A percentile compares a stretch with the other conserved stretches of the same genome.
Conservation (phyloP, 805 yeast genomes). For the Metschnikowia noctiluminum region DNA sequence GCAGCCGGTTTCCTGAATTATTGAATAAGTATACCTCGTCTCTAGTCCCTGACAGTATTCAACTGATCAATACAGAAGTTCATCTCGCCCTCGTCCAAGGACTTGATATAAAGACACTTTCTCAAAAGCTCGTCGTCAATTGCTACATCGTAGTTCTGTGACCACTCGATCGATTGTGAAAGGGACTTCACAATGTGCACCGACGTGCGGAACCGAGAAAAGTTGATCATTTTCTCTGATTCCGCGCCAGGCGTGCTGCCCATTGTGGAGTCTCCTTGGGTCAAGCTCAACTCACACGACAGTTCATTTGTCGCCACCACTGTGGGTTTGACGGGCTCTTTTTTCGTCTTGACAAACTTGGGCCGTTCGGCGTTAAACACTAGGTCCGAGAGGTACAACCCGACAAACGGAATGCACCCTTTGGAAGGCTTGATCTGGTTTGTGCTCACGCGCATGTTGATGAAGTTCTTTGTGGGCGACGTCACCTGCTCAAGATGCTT, state of each 20-base stretch:
- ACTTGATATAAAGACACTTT: slow-evolving; percentile 77
- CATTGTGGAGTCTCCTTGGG: slow-evolving; percentile 14
- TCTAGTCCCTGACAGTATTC: no score
- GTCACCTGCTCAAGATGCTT: slow-evolving; percentile 66
- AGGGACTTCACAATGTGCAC: slow-evolving; percentile 76
- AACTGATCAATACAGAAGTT: slow-evolving; percentile 29
- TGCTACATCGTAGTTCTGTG: slow-evolving; percentile 58
- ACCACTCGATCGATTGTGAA: slow-evolving; percentile 82
- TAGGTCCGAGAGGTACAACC: slow-evolving; percentile 79
- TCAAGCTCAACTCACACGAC: slow-evolving; percentile 6
- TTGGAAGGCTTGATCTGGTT: slow-evolving; percentile 55
- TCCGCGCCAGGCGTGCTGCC: slow-evolving; percentile 7
- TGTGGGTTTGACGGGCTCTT: slow-evolving; percentile 1
- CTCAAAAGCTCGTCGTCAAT: slow-evolving; percentile 65
- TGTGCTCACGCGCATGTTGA: slow-evolving; percentile 60
- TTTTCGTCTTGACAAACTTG: slow-evolving; percentile 35
- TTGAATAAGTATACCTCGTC: no score
- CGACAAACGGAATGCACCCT: slow-evolving; percentile 91
- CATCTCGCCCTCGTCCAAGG: slow-evolving; percentile 74
- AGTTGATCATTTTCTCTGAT: slow-evolving; percentile 62
- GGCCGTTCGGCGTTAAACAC: slow-evolving; percentile 69
- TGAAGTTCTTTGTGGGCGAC: slow-evolving; percentile 72
- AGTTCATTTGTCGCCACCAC: no score
- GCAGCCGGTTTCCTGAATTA: no score
- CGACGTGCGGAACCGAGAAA: slow-evolving; percentile 71